A percentile compares a stretch with the other conserved stretches of the same genome.
Evolutionary conservation across 805 yeast genomes (phyloP).

Genomic region (Blastobotrys muscicola): DNA sequence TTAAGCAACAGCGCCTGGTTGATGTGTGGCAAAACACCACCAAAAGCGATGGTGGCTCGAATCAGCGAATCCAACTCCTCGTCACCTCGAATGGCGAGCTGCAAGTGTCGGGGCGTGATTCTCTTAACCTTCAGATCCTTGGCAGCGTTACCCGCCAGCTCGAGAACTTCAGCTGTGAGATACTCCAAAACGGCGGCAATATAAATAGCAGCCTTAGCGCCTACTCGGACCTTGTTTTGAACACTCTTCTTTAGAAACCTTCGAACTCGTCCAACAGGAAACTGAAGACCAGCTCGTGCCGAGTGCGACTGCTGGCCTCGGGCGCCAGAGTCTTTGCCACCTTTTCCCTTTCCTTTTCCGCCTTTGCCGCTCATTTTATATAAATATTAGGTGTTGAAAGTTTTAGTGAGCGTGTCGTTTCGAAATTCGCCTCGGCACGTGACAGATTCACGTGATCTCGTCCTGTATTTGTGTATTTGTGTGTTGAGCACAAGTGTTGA

Average conservation of each 20-base stretch:
- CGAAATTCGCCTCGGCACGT: too few species aligned
- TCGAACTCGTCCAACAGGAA: constrained; percentile 98
- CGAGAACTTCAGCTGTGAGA: constrained; percentile 92
- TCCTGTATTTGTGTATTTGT: too few species aligned
- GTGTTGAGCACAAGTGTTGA: too few species aligned
- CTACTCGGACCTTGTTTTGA: constrained; percentile 74
- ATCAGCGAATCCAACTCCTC: constrained; percentile 92
- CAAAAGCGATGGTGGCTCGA: constrained; percentile 86
- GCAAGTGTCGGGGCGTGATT: constrained; percentile 95
- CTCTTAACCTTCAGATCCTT: constrained; percentile 91
- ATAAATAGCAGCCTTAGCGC: constrained; percentile 85
- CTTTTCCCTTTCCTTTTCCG: constrained; percentile 92
- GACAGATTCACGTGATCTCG: too few species aligned
- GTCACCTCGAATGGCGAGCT: constrained; percentile 95
- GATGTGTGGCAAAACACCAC: constrained; percentile 96
- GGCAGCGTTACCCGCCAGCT: constrained; percentile 97
- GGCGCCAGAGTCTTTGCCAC: constrained; percentile 90
- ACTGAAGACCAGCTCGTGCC: constrained; percentile 81
- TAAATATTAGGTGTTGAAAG: too few species aligned
- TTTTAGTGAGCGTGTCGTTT: too few species aligned
- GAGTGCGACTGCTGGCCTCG: constrained; percentile 74
- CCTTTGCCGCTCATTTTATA: constrained; percentile 26
- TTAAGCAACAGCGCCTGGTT: constrained; percentile 72
- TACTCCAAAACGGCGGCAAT: constrained; percentile 93
- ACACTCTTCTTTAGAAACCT: constrained; percentile 89